Conservation (phyloP, 805 yeast genomes). For the Cyberlindnera nakhonratchasimensis region DNA sequence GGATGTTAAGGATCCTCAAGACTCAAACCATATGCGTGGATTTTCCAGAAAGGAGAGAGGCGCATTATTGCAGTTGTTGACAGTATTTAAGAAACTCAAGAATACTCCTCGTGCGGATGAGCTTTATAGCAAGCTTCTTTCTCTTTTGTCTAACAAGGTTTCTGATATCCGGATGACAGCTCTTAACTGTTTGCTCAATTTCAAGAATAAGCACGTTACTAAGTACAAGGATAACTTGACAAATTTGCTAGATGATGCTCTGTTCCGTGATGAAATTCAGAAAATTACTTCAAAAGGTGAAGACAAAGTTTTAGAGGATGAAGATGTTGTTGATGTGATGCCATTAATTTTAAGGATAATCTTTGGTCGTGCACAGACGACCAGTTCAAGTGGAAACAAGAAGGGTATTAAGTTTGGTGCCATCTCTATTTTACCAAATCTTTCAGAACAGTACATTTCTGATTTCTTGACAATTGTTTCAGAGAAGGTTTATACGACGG, state of each 20-base stretch:
- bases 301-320: constrained; percentile 51
- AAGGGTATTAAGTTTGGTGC: constrained; percentile 71
- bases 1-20: constrained; percentile 21
- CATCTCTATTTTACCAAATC: constrained; percentile 55
- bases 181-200: constrained; percentile 62
- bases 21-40: constrained; percentile 13
- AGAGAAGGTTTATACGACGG: constrained; percentile 43
- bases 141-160: constrained; percentile 57
- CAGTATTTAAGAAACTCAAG: constrained; percentile 61
- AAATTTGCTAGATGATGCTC: constrained; percentile 75
- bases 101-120: constrained; percentile 49
- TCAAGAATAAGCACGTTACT: constrained; percentile 51
- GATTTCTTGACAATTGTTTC: constrained; percentile 63
- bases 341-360: constrained; percentile 74
- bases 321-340: constrained; percentile 58
- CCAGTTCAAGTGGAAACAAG: constrained; percentile 64
- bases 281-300: constrained; percentile 53
- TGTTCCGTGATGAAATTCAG: constrained; percentile 81
- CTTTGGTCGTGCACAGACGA: constrained; percentile 81
- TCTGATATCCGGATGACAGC: constrained; percentile 69
- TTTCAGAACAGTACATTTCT: constrained; percentile 48
- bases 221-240: constrained; percentile 71
- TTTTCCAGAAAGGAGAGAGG: constrained; percentile 55
- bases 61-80: constrained; percentile 56
- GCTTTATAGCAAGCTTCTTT: constrained; percentile 50